Evolutionary conservation across 495 filamentous ascomycete species (phyloP).

Genomic region (Trichoderma reesei): DNA sequence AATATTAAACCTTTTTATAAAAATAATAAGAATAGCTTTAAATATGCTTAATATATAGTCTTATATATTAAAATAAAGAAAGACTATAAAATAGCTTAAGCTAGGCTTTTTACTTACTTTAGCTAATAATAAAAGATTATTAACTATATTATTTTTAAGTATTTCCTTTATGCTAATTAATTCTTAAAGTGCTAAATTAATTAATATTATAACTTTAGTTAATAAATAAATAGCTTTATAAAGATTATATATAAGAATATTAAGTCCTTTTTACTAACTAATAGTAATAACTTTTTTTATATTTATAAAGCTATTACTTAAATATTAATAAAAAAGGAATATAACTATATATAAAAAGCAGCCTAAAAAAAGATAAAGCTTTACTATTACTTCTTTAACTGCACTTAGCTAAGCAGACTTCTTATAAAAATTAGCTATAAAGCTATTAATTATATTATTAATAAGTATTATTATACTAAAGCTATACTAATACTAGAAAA

Average conservation of each 20-base stretch:
- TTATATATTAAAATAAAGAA: background rate
- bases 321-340: background rate
- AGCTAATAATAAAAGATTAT: background rate
- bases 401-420: no score
- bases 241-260: background rate
- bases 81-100: background rate
- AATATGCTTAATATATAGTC: background rate
- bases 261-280: background rate
- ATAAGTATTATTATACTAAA: no score
- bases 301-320: background rate
- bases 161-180: background rate
- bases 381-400: no score
- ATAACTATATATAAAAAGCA: background rate
- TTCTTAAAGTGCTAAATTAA: background rate
- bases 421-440: no score
- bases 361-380: no score
- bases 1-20: no score
- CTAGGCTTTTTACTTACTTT: background rate
- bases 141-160: background rate
- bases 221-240: background rate
- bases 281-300: background rate
- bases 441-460: no score
- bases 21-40: background rate
- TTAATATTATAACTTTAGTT: background rate
- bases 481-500: no score